Evolutionary conservation across 2,329 filamentous ascomycete species (phyloP), one percentile per base, ranked within the genome.

Genomic region (Furcasterigmium sp.): DNA sequence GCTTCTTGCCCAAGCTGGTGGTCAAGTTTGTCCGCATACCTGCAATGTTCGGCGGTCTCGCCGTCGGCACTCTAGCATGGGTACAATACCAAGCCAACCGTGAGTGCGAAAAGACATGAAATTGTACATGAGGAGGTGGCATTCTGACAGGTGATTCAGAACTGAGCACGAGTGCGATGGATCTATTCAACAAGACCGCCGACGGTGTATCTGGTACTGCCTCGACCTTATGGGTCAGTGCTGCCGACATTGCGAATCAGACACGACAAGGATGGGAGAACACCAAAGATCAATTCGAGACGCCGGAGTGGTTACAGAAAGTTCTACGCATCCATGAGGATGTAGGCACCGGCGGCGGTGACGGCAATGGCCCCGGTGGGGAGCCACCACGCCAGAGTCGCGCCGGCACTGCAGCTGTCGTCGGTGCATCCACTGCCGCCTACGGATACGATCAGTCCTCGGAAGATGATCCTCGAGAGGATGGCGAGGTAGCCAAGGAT

Each of bases 81-180:
- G 70, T 98, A 39, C 93, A 98, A 61, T 97, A 98, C 61, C 93
- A 98, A 66, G 91, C 93, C 50, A 82, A 84, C 44, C 87, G 87
- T 91, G 76, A 50, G 86, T 76, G 37, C n/a, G 17, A n/a, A 26
- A 7, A 7, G 7, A 26, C 7, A 26, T 7, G 23, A 26, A 26
- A 11, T n/a, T n/a, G 23, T 26, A 26, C 23, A 7, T 7, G 23
- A 11, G 7, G 23, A 26, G 23, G 7, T 11, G 23, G 7, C 7
- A 7, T 11, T 7, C 45, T 46, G 34, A 46, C 37, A 17, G n/a
- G 11, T 10, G 15, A n/a, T 3, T 17, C 19, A 79, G 82, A 89
- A 70, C 85, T 86, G 18, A 86, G 85, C 46, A 88, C 79, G 46
- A 91, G 85, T 63, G 85, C 82, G 3, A 73, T 85, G 48, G 89